Percentiles rank a stretch among this genome's conserved stretches.
Conservation (phyloP, 2,329 filamentous ascomycete genomes). For the Fusarium sp. region DNA sequence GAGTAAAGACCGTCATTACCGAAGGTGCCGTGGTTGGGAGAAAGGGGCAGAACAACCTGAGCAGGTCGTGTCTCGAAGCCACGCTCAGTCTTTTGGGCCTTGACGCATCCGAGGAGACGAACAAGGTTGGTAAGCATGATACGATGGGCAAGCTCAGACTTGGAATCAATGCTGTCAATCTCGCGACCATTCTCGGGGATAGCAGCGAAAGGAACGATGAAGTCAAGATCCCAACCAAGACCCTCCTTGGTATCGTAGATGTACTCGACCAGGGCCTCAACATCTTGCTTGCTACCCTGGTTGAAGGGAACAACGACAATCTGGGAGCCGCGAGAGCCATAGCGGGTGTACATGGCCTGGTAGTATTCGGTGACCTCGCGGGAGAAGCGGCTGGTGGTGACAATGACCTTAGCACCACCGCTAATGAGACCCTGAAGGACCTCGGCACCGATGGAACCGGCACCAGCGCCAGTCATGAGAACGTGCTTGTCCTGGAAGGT, state of each 20-base stretch:
- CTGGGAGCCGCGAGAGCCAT: constrained; percentile 92
- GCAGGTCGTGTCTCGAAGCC: constrained; percentile 95
- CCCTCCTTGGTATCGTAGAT: constrained; percentile 97
- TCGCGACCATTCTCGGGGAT: constrained; percentile 98
- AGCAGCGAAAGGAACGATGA: constrained; percentile 93
- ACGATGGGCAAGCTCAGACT: constrained; percentile 95
- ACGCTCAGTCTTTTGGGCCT: constrained; percentile 85
- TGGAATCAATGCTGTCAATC: constrained; percentile 95
- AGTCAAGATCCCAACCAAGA: constrained; percentile 97
- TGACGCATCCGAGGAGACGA: constrained; percentile 88
- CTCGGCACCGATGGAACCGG: constrained; percentile 96
- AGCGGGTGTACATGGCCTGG: constrained; percentile 97
- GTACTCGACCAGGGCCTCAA: constrained; percentile 92
- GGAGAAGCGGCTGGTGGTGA: constrained; percentile 96
- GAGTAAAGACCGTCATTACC: constrained; percentile 98
- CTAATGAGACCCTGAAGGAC: constrained; percentile 95
- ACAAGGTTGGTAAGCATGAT: constrained; percentile 99
- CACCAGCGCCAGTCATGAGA: constrained; percentile 97
- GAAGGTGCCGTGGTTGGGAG: constrained; percentile 98
- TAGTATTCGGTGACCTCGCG: constrained; percentile 99
- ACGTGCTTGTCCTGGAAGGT: constrained; percentile 95
- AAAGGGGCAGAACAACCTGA: constrained; percentile 94
- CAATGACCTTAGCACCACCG: constrained; percentile 94
- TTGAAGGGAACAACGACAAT: constrained; percentile 99
- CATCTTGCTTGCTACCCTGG: constrained; percentile 97